Conservation (phyloP, 192 early-diverging fungal species). For the Ambispora gerdemannii region DNA sequence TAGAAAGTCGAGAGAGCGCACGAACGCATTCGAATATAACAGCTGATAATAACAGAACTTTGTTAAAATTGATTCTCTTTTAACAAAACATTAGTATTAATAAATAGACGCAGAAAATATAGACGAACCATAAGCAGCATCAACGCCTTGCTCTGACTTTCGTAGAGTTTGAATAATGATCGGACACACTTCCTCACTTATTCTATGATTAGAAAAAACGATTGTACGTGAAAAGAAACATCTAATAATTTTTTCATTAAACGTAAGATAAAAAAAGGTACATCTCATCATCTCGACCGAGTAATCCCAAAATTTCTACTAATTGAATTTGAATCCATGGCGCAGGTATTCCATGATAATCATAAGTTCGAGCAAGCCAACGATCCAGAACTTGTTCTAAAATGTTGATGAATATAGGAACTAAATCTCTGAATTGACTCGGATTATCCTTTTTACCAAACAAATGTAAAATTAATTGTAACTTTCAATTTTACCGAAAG, state of each 20-base stretch:
- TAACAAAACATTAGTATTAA: background rate
- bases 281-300: constrained; percentile 35
- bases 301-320: constrained; percentile 40
- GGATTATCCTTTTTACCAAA: constrained; percentile 42
- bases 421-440: constrained; percentile 34
- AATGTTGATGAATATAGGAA: constrained; percentile 39
- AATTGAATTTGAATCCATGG: constrained; percentile 57
- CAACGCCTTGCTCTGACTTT: constrained; percentile 38
- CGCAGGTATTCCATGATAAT: constrained; percentile 51
- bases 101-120: background rate
- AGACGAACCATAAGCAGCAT: constrained; percentile 39
- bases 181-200: constrained; percentile 20
- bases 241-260: background rate
- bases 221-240: background rate
- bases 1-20: background rate
- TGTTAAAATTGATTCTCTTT: background rate
- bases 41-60: constrained; percentile 26
- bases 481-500: no score
- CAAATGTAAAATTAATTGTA: no score
- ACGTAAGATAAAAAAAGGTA: background rate
- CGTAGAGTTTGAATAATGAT: constrained; percentile 16
- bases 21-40: constrained; percentile 39
- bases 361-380: constrained; percentile 44
- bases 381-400: constrained; percentile 48
- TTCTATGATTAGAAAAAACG: background rate